phyloP scores from a whole-genome alignment of 2,329 filamentous ascomycete genomes.

The Aspergillus pseudotamarii region DNA sequence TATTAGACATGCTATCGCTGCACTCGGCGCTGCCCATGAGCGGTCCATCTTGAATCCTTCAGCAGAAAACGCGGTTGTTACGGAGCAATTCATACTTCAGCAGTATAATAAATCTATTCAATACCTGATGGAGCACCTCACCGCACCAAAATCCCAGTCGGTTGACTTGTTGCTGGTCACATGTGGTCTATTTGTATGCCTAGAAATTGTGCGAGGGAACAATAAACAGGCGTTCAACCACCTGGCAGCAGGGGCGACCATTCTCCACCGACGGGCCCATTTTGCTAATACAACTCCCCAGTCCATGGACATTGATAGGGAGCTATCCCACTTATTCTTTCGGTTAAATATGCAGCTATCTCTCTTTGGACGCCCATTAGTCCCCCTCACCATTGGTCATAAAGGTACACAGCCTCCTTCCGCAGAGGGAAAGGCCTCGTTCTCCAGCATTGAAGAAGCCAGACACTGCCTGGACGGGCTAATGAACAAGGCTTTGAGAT shows the following conservation, averaged over 20 bases:
- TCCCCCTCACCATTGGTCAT: constrained; percentile 10
- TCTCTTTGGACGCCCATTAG: constrained; percentile 19
- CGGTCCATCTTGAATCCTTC: constrained; percentile 39
- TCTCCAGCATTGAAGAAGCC: constrained; percentile 17
- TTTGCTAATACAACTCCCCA: neutral
- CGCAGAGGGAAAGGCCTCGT: neutral
- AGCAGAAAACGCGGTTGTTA: constrained; percentile 32
- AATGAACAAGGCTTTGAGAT: constrained; percentile 15
- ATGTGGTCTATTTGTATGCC: constrained; percentile 26
- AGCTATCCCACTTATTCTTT: constrained; percentile 20
- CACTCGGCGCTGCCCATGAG: constrained; percentile 51
- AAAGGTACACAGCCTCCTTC: neutral
- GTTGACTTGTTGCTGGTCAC: constrained; percentile 20
- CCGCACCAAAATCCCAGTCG: neutral
- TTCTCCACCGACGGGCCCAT: constrained; percentile 16
- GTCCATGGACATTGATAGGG: constrained; percentile 20
- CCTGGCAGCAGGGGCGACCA: constrained; percentile 23
- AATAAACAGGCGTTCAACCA: constrained; percentile 23
- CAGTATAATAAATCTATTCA: constrained; percentile 25
- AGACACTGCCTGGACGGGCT: constrained; percentile 18
- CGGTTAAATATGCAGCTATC: constrained; percentile 26
- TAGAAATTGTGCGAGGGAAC: constrained; percentile 26
- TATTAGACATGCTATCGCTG: constrained; percentile 54
- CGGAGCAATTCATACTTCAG: neutral
- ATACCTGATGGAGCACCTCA: constrained; percentile 38